Percentiles rank a stretch among this genome's conserved stretches.
Conservation (phyloP, 306 rosid genomes). For the Datisca glomerata region DNA sequence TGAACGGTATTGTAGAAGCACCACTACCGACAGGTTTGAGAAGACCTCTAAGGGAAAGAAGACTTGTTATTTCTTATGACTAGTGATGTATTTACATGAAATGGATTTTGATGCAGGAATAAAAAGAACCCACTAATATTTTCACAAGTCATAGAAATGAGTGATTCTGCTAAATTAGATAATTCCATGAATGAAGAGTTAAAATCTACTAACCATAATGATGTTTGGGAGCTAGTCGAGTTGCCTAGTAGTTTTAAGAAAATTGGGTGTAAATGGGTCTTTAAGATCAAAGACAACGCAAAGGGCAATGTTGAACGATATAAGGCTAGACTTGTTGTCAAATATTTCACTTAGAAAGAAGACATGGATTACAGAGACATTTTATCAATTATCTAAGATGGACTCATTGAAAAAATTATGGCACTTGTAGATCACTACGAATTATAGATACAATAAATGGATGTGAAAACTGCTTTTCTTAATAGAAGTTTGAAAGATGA, state of each 20-base stretch:
- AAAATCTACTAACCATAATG: neutral
- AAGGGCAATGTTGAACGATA: neutral
- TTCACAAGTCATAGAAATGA: neutral
- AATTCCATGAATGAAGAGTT: neutral
- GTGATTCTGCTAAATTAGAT: neutral
- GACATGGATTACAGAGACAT: too few relatives aligned
- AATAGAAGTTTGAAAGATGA: too few relatives aligned
- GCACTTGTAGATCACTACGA: too few relatives aligned
- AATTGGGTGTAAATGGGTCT: neutral
- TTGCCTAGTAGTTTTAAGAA: neutral
- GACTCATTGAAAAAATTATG: too few relatives aligned
- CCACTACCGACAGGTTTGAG: neutral
- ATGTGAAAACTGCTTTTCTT: too few relatives aligned
- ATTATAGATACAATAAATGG: too few relatives aligned
- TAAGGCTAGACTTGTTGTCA: neutral
- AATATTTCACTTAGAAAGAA: too few relatives aligned
- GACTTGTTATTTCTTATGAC: neutral
- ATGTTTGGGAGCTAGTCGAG: neutral
- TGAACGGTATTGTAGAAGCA: too few relatives aligned
- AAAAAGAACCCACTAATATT: too few relatives aligned
- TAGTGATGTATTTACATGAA: neutral
- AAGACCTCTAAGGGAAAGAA: neutral
- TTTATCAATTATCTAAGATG: too few relatives aligned
- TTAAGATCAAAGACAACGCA: neutral
- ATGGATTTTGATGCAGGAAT: neutral